Percentiles rank a stretch among this genome's conserved stretches.
Evolutionary conservation across 2,329 filamentous ascomycete species (phyloP).

Genomic region (Monilinia fructigena): DNA sequence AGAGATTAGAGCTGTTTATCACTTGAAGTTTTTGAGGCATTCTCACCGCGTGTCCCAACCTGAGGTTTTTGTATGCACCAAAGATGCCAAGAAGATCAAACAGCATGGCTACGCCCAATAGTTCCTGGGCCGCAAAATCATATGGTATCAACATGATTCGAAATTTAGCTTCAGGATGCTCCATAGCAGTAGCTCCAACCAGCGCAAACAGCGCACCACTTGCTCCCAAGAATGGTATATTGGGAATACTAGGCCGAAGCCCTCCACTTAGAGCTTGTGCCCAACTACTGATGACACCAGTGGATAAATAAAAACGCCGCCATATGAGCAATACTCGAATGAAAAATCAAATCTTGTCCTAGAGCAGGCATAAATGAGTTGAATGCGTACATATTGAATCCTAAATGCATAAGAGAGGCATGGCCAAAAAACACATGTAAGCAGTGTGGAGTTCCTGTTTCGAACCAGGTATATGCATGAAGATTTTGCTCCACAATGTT

Average conservation of each 20-base stretch:
- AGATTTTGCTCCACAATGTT: slow-evolving; percentile 4
- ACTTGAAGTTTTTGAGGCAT: not conserved
- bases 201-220: slow-evolving; percentile 4
- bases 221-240: slow-evolving; percentile 11
- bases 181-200: not conserved
- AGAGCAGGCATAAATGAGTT: slow-evolving; percentile 14
- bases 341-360: not conserved
- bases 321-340: slow-evolving; percentile 15
- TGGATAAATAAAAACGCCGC: slow-evolving; percentile 16
- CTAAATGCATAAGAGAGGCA: not conserved
- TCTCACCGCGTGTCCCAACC: slow-evolving; percentile 15
- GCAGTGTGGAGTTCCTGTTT: slow-evolving; percentile 12
- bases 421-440: slow-evolving; percentile 18
- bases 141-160: slow-evolving; percentile 14
- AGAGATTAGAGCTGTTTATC: not conserved
- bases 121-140: slow-evolving; percentile 1
- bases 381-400: slow-evolving; percentile 17
- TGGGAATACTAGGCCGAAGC: not conserved
- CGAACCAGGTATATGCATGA: not conserved
- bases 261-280: slow-evolving; percentile 13
- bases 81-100: slow-evolving; percentile 12
- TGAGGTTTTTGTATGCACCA: slow-evolving; percentile 4
- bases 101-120: not conserved
- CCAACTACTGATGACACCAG: slow-evolving; percentile 11
- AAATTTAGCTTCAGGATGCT: slow-evolving; percentile 5